A percentile compares a stretch with the other conserved stretches of the same genome.
These are phyloP conservation scores for Penicillium samsonianum DNA, from an alignment of 495 filamentous ascomycete species.

Conservation along the genomic window DNA sequence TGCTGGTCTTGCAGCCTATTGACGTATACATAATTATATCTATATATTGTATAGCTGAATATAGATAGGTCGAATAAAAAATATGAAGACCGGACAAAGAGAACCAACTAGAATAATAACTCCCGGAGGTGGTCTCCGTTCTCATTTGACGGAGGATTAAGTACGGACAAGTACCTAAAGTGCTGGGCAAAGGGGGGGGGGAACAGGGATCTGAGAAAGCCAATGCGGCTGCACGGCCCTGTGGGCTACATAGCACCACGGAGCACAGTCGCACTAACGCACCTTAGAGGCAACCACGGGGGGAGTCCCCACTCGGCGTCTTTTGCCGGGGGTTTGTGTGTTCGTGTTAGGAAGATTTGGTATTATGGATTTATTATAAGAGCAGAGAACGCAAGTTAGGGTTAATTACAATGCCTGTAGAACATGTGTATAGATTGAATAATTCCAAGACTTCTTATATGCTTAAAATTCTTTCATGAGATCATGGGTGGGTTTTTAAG, in stretches of 20 bases:
- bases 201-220: slow-evolving; percentile 22
- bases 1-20: slow-evolving; percentile 17
- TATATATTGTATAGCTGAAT: neutral
- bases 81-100: neutral
- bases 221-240: slow-evolving; percentile 26
- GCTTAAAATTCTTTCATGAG: neutral
- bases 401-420: too few species aligned
- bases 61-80: neutral
- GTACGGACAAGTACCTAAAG: slow-evolving; percentile 5
- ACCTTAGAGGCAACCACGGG: slow-evolving; percentile 32
- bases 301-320: slow-evolving; percentile 25
- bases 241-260: slow-evolving; percentile 22
- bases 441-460: neutral
- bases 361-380: neutral
- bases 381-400: too few species aligned
- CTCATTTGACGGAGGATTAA: slow-evolving; percentile 4
- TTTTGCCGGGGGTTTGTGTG: slow-evolving; percentile 23
- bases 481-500: slow-evolving; percentile 2
- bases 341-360: slow-evolving; percentile 8
- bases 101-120: neutral
- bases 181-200: slow-evolving; percentile 13
- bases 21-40: slow-evolving; percentile 3
- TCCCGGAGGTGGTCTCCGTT: slow-evolving; percentile 1
- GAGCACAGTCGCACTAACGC: slow-evolving; percentile 33
- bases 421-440: neutral